Percentiles rank a stretch among this genome's conserved stretches.
These are phyloP conservation scores for Lepidium didymum DNA, from an alignment of 345 rosid species.

Conservation along the genomic window DNA sequence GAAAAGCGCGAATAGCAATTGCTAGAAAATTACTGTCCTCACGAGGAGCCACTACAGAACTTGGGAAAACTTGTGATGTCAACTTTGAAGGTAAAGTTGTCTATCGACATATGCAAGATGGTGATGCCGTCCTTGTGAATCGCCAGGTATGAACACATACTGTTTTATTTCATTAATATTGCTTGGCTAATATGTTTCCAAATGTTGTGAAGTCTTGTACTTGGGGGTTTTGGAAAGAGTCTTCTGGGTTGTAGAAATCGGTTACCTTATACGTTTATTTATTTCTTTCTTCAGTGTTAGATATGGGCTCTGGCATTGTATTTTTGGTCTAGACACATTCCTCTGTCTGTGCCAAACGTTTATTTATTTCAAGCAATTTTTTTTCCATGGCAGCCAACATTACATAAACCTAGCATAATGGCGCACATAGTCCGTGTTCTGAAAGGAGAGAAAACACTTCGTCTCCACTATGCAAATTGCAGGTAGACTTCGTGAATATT, in stretches of 20 bases:
- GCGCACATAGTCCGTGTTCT: conserved; percentile 90
- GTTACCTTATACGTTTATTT: background rate
- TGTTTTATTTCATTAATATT: conserved; percentile 1
- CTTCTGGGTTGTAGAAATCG: background rate
- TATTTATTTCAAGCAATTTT: conserved; percentile 1
- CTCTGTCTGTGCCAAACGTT: conserved; percentile 1
- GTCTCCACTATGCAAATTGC: conserved; percentile 99
- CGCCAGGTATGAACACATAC: conserved; percentile 62
- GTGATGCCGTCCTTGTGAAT: conserved; percentile 90
- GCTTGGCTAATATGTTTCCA: background rate
- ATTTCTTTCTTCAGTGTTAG: background rate
- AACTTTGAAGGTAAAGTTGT: conserved; percentile 78
- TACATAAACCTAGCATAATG: conserved; percentile 98
- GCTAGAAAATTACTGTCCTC: conserved; percentile 74
- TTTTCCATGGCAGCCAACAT: conserved; percentile 74
- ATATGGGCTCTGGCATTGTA: background rate
- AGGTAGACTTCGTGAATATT: conserved; percentile 42
- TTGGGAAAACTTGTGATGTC: conserved; percentile 52
- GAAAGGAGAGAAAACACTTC: conserved; percentile 89
- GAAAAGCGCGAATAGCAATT: conserved; percentile 55
- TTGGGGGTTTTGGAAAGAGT: background rate
- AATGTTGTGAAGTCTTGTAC: background rate
- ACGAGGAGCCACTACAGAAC: conserved; percentile 56
- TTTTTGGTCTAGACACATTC: background rate
- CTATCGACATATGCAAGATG: conserved; percentile 84